A percentile compares a stretch with the other conserved stretches of the same genome.
Evolutionary conservation across 1,284 basidiomycete species (phyloP).

Genomic region (Kwoniella shivajii): DNA sequence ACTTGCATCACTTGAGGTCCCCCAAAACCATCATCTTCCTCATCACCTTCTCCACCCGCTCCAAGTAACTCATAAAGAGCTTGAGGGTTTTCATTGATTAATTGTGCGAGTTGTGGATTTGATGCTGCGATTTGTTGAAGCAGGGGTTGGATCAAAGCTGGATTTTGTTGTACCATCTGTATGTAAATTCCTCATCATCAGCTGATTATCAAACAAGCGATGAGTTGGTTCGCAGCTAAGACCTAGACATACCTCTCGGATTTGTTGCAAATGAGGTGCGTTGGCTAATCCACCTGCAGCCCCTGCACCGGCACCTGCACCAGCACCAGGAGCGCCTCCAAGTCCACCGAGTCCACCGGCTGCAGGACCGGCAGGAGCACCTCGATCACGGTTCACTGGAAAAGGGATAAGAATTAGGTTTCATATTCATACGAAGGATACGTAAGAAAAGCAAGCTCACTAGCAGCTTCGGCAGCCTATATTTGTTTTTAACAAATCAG

Average conservation of each 20-base stretch:
- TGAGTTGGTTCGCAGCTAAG: too few relatives aligned
- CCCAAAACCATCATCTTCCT: constrained; percentile 56
- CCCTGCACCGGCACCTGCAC: constrained; percentile 47
- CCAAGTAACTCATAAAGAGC: constrained; percentile 68
- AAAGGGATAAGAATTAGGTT: too few relatives aligned
- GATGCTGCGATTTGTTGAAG: constrained; percentile 75
- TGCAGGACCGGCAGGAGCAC: constrained; percentile 50
- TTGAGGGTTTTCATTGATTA: constrained; percentile 70
- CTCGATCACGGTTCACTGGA: constrained; percentile 50
- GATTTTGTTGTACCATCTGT: constrained; percentile 72
- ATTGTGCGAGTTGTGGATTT: constrained; percentile 74
- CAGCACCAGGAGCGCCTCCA: constrained; percentile 49
- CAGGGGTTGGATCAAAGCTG: constrained; percentile 72
- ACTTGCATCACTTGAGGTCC: constrained; percentile 72
- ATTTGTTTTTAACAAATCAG: constrained; percentile 1
- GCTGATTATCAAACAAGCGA: background rate
- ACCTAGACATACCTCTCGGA: constrained; percentile 57
- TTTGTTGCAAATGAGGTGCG: constrained; percentile 65
- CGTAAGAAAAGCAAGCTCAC: constrained; percentile 21
- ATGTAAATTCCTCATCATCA: background rate
- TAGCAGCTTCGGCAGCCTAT: constrained; percentile 53
- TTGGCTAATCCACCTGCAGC: constrained; percentile 58
- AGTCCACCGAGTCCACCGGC: constrained; percentile 38
- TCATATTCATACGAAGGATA: too few relatives aligned
- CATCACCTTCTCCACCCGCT: constrained; percentile 54